phyloP scores from a whole-genome alignment of 257 asterid species.

The Solanum bukasovii region DNA sequence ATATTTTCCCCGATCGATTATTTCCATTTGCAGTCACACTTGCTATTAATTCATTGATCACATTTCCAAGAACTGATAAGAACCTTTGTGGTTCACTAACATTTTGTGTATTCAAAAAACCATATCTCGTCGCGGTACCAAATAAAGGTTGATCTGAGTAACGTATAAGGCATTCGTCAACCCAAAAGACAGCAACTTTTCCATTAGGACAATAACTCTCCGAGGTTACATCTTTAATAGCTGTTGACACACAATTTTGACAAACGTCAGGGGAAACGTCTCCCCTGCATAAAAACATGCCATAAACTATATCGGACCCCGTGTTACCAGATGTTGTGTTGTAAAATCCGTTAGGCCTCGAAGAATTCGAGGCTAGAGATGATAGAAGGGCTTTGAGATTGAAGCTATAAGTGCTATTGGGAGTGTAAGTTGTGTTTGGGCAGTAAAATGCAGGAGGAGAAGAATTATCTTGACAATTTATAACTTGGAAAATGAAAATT shows the following conservation, averaged over 20 bases:
- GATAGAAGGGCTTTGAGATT: constrained; percentile 7
- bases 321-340: background rate
- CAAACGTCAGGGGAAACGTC: background rate
- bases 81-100: background rate
- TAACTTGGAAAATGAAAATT: background rate
- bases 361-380: constrained; percentile 1
- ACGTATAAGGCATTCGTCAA: background rate
- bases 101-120: background rate
- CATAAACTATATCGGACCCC: background rate
- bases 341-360: background rate
- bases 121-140: background rate
- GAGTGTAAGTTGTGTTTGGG: background rate
- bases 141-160: background rate
- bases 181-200: background rate
- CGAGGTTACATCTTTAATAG: background rate
- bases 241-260: background rate
- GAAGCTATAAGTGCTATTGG: background rate
- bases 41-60: background rate
- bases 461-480: background rate
- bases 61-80: background rate
- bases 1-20: background rate
- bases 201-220: background rate
- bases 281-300: constrained; percentile 16
- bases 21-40: background rate
- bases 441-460: background rate